Evolutionary conservation across 2,329 filamentous ascomycete species (phyloP).

Genomic region (Hypomyces perniciosus): DNA sequence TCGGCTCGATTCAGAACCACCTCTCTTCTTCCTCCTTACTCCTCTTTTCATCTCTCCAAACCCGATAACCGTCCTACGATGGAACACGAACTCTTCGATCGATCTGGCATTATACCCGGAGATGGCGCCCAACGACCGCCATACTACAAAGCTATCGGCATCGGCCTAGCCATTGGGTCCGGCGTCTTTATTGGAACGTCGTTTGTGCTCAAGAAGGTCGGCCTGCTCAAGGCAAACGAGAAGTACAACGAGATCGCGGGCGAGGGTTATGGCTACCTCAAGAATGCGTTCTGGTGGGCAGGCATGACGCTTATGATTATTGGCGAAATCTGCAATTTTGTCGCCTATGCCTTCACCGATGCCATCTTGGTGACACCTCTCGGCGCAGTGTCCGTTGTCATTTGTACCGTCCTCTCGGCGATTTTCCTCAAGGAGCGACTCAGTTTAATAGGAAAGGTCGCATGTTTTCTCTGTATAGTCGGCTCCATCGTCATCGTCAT

Average conservation of each 20-base stretch:
- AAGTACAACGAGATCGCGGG: constrained; percentile 96
- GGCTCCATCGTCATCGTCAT: constrained; percentile 91
- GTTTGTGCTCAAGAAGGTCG: constrained; percentile 93
- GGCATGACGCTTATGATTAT: constrained; percentile 97
- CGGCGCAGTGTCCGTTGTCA: constrained; percentile 85
- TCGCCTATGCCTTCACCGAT: constrained; percentile 94
- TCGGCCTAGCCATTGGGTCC: constrained; percentile 77
- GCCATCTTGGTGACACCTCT: constrained; percentile 91
- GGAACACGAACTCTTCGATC: constrained; percentile 8
- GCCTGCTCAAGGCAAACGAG: constrained; percentile 83
- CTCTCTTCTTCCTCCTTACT: constrained; percentile 1
- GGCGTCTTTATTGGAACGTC: constrained; percentile 91
- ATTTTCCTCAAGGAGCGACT: constrained; percentile 94
- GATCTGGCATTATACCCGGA: constrained; percentile 10
- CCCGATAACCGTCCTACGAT: constrained; percentile 4
- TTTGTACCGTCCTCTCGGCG: constrained; percentile 83
- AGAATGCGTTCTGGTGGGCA: constrained; percentile 90
- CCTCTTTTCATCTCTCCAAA: neutral
- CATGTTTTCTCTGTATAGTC: constrained; percentile 91
- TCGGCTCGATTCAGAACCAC: constrained; percentile 1
- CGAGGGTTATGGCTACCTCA: constrained; percentile 94
- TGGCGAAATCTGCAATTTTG: constrained; percentile 94
- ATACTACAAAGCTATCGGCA: constrained; percentile 78
- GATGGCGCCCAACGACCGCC: constrained; percentile 33
- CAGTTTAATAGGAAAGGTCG: constrained; percentile 92